Evolutionary conservation across 2,329 filamentous ascomycete genomes (phyloP).

Genomic region (Boeremia exigua): DNA sequence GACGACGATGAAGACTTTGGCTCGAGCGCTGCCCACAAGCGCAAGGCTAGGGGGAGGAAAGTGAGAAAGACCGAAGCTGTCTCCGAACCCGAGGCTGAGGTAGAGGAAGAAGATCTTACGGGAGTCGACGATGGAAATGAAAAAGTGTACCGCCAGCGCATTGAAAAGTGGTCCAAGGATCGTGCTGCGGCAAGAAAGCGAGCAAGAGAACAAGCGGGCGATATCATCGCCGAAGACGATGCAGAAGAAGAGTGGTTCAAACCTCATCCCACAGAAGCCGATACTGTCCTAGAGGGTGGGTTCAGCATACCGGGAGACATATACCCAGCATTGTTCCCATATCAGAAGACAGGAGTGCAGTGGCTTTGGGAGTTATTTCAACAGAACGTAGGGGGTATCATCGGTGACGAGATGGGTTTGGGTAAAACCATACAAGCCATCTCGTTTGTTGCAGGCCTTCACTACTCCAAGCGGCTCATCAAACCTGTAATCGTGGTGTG

Average conservation of each 20-base stretch:
- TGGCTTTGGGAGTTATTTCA: constrained; percentile 94
- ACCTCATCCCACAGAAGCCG: constrained; percentile 81
- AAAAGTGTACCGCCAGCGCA: constrained; percentile 73
- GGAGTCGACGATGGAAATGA: constrained; percentile 90
- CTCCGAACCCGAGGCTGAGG: constrained; percentile 28
- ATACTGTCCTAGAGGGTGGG: constrained; percentile 75
- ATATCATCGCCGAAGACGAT: constrained; percentile 38
- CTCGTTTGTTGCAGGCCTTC: constrained; percentile 85
- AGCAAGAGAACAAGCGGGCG: constrained; percentile 45
- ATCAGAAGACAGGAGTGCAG: constrained; percentile 95
- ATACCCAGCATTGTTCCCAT: constrained; percentile 89
- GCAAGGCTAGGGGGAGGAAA: constrained; percentile 43
- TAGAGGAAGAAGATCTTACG: constrained; percentile 61
- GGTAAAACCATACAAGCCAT: constrained; percentile 88
- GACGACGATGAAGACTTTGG: constrained; percentile 49
- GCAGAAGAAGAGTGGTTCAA: constrained; percentile 76
- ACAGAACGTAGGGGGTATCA: constrained; percentile 89
- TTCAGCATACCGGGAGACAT: constrained; percentile 90
- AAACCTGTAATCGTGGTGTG: constrained; percentile 91
- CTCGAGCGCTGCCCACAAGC: constrained; percentile 37
- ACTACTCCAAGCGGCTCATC: constrained; percentile 84
- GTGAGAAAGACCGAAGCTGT: constrained; percentile 28
- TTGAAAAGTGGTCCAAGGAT: constrained; percentile 75
- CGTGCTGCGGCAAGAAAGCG: constrained; percentile 65
- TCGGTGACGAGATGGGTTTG: constrained; percentile 98